Conservation (phyloP, 2,329 filamentous ascomycete genomes). For the Waltergamsia citrina region DNA sequence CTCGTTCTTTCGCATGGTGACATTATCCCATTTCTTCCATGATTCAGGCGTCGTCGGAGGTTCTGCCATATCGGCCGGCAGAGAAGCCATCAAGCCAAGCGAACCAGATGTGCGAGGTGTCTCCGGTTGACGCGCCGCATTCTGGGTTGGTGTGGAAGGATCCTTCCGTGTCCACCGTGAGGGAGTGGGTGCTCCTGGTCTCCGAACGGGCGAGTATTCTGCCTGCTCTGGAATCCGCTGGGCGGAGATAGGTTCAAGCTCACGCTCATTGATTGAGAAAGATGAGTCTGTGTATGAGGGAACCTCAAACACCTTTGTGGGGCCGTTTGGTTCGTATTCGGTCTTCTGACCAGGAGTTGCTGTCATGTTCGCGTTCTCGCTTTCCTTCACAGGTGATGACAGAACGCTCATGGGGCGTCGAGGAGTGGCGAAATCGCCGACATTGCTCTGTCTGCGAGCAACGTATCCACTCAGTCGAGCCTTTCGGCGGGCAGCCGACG, state of each 20-base stretch:
- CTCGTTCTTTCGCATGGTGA: conserved; percentile 6
- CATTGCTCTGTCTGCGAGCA: not conserved
- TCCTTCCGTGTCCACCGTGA: conserved; percentile 13
- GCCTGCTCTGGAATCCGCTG: not conserved
- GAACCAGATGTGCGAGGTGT: conserved; percentile 2
- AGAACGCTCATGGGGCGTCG: too few relatives aligned
- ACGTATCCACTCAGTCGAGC: not conserved
- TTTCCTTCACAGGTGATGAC: too few relatives aligned
- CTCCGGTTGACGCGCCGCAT: conserved; percentile 5
- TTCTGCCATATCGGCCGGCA: conserved; percentile 1
- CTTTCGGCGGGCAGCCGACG: not conserved
- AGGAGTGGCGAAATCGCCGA: not conserved
- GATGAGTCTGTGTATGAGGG: too few relatives aligned
- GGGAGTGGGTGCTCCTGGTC: conserved; percentile 18
- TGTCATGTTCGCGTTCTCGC: not conserved
- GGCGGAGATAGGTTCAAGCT: not conserved
- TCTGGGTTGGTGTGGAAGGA: conserved; percentile 12
- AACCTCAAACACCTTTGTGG: too few relatives aligned
- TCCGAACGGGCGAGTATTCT: conserved; percentile 6
- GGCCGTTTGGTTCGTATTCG: too few relatives aligned
- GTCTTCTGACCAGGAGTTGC: not conserved
- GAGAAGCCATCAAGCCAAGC: conserved; percentile 3
- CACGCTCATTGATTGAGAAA: not conserved
- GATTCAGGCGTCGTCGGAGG: not conserved
- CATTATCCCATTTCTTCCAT: conserved; percentile 2